Percentiles rank a stretch among this genome's conserved stretches.
Evolutionary conservation across 2,329 filamentous ascomycete species (phyloP).

Genomic region (Aspergillus persii): DNA sequence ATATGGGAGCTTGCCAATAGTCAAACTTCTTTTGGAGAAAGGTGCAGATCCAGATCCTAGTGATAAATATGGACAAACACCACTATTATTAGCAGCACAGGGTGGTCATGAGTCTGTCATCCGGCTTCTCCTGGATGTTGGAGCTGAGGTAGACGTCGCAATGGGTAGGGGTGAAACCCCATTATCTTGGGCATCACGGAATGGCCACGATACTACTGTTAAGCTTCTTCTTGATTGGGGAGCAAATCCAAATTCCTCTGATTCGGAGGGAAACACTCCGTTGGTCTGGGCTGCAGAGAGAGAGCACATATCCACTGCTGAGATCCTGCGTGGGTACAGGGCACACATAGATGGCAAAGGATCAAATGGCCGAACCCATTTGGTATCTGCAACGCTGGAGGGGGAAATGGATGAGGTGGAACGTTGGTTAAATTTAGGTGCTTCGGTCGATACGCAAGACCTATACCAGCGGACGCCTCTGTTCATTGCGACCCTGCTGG

Average conservation of each 20-base stretch:
- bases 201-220: too few relatives aligned
- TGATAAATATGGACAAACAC: too few relatives aligned
- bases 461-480: conserved; percentile 4
- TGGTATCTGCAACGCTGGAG: background rate
- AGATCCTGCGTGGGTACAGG: background rate
- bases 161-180: background rate
- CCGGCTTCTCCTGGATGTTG: background rate
- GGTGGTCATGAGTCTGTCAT: background rate
- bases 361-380: background rate
- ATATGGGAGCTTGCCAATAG: background rate
- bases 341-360: background rate
- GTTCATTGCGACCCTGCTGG: conserved; percentile 3
- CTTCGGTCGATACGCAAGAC: background rate
- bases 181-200: background rate
- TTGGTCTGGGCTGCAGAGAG: background rate
- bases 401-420: background rate
- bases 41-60: too few relatives aligned
- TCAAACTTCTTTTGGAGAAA: background rate
- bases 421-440: background rate
- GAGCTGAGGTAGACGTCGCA: background rate
- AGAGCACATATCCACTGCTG: background rate
- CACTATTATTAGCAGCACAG: background rate
- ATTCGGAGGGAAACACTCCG: background rate
- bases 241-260: background rate
- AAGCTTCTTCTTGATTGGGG: background rate